phyloP scores from a whole-genome alignment of 176 grass and related monocot species.

The Carex kokanica region DNA sequence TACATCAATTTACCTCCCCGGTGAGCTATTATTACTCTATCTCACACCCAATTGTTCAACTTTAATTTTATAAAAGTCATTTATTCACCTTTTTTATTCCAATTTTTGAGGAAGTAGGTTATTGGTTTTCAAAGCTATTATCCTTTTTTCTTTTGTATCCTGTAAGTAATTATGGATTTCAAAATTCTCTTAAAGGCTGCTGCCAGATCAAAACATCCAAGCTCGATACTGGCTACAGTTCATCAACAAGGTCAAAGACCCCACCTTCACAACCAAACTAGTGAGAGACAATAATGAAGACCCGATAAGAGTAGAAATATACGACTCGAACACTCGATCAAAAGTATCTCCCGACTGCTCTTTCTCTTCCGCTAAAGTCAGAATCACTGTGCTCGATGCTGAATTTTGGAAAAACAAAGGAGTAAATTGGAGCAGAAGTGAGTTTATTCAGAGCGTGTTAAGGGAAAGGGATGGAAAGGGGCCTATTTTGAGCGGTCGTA shows the following conservation, averaged over 20 bases:
- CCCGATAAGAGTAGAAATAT: not conserved
- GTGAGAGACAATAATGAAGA: not conserved
- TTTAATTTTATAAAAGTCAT: no score
- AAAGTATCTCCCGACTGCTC: not conserved
- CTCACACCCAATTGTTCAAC: no score
- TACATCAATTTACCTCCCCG: not conserved
- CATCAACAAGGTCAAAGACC: not conserved
- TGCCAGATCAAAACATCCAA: not conserved
- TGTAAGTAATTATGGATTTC: not conserved
- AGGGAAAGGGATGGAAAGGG: not conserved
- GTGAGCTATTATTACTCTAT: not conserved
- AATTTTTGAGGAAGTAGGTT: not conserved
- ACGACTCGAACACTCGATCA: not conserved
- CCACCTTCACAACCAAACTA: not conserved
- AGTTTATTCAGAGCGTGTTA: constrained; percentile 3
- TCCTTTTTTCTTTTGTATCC: no score
- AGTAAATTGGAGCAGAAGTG: not conserved
- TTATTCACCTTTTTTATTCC: not conserved
- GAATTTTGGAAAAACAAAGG: constrained; percentile 6
- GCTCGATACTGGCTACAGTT: not conserved
- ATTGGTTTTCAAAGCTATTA: not conserved
- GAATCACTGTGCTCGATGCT: not conserved
- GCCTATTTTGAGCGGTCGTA: not conserved
- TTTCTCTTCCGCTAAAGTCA: constrained; percentile 18
- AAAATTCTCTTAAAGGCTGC: not conserved